Conservation (phyloP, 2,329 filamentous ascomycete species). For the Paecilomyces dactylethromorphus region DNA sequence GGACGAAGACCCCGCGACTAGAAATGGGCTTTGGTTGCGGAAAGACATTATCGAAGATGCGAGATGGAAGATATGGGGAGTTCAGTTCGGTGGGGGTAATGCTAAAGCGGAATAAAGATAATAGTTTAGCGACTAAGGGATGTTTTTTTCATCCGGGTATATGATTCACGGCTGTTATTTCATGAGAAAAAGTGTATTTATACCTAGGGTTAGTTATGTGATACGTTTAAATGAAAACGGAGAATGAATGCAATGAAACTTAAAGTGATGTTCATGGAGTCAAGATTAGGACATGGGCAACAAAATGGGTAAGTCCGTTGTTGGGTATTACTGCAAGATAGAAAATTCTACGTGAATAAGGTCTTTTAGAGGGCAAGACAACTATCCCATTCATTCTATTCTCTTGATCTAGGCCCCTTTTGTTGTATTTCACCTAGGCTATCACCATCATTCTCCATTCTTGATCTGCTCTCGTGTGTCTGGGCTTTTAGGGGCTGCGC, state of each 20-base stretch:
- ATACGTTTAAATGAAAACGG: not conserved
- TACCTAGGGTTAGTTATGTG: not conserved
- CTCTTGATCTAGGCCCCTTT: not conserved
- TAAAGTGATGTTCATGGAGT: not conserved
- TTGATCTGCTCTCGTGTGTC: not conserved
- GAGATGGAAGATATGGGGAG: conserved; percentile 36
- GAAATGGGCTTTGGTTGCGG: conserved; percentile 30
- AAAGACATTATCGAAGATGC: conserved; percentile 34
- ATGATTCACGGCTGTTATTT: not conserved
- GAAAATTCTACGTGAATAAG: not conserved
- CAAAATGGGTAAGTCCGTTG: no score
- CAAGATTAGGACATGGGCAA: no score
- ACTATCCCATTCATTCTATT: not conserved
- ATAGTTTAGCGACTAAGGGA: not conserved
- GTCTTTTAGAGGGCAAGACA: not conserved
- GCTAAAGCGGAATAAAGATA: not conserved
- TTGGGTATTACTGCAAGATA: no score
- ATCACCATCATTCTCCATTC: not conserved
- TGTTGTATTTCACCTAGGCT: not conserved
- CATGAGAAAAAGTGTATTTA: not conserved
- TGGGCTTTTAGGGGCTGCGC: not conserved
- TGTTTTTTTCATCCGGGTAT: not conserved
- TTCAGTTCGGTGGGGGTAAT: conserved; percentile 22
- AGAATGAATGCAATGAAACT: not conserved
- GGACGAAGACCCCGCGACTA: not conserved